Conservation (phyloP, 768 basidiomycete species). For the Russula vinacea region DNA sequence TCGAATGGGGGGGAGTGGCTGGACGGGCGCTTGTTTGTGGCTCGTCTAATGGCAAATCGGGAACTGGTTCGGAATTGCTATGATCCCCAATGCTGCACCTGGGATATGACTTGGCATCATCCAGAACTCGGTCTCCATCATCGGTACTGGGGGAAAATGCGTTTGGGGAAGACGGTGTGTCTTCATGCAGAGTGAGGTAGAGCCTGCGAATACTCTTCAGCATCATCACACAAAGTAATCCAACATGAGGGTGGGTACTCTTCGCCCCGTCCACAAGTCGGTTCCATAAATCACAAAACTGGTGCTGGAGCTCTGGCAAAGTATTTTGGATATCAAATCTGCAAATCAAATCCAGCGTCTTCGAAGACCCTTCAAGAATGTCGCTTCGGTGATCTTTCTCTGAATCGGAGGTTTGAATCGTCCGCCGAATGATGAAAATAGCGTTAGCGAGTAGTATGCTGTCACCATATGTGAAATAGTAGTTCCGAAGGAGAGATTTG, state of each 20-base stretch:
- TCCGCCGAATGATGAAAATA: conserved; percentile 4
- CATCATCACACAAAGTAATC: background rate
- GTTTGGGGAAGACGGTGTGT: too few relatives aligned
- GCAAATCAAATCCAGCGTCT: background rate
- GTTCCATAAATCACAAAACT: conserved; percentile 13
- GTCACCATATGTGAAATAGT: background rate
- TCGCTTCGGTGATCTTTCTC: background rate
- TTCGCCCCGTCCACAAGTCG: background rate
- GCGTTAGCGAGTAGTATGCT: conserved; percentile 5
- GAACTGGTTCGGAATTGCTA: too few relatives aligned
- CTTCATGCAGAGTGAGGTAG: conserved; percentile 2
- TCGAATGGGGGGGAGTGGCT: too few relatives aligned
- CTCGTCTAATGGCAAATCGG: too few relatives aligned
- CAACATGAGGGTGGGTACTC: background rate
- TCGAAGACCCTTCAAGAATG: background rate
- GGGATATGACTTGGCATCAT: too few relatives aligned
- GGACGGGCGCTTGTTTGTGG: too few relatives aligned
- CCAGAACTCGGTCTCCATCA: too few relatives aligned
- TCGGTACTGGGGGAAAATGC: too few relatives aligned
- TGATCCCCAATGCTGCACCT: too few relatives aligned
- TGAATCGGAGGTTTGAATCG: background rate
- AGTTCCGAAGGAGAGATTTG: background rate
- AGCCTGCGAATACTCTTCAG: conserved; percentile 16
- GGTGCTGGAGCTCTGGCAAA: background rate
- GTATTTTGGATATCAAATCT: background rate